Conservation (phyloP, 164 flowering plant genomes). For the Kalanchoe fedtschenkoi region DNA sequence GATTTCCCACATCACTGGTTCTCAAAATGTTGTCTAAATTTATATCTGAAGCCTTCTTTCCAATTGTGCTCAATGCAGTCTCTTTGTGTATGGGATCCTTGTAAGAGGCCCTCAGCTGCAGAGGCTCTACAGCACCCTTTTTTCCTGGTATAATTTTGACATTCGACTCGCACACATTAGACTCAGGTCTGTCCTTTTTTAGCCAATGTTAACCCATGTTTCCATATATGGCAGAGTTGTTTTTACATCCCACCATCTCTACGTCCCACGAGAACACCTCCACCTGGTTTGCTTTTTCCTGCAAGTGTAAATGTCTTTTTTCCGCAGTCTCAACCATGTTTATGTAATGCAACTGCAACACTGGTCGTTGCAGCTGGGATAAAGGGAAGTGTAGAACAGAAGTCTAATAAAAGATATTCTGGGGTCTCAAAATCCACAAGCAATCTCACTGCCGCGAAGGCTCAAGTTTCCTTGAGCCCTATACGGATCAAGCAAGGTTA, state of each 20-base stretch:
- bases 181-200: not conserved
- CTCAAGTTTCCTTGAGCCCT: not conserved
- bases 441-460: not conserved
- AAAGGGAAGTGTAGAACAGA: slow-evolving; percentile 2
- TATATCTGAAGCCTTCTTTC: not conserved
- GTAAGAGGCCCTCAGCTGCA: slow-evolving; percentile 6
- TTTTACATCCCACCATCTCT: slow-evolving; percentile 88
- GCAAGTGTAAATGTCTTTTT: not conserved
- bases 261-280: slow-evolving; percentile 59
- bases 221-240: slow-evolving; percentile 51
- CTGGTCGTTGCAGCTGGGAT: not conserved
- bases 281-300: slow-evolving; percentile 53
- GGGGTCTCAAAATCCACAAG: slow-evolving; percentile 4
- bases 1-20: not conserved
- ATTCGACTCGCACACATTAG: not conserved
- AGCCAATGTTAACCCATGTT: not conserved
- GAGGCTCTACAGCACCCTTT: slow-evolving; percentile 15
- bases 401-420: slow-evolving; percentile 7
- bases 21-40: not conserved
- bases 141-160: slow-evolving; percentile 19
- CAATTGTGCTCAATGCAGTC: not conserved
- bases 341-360: not conserved
- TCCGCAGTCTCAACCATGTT: not conserved
- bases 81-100: slow-evolving; percentile 24
- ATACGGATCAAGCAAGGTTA: not conserved